Evolutionary conservation across 768 basidiomycete species (phyloP), one percentile per base, ranked within the genome.

Genomic region (Russula ochroleuca): DNA sequence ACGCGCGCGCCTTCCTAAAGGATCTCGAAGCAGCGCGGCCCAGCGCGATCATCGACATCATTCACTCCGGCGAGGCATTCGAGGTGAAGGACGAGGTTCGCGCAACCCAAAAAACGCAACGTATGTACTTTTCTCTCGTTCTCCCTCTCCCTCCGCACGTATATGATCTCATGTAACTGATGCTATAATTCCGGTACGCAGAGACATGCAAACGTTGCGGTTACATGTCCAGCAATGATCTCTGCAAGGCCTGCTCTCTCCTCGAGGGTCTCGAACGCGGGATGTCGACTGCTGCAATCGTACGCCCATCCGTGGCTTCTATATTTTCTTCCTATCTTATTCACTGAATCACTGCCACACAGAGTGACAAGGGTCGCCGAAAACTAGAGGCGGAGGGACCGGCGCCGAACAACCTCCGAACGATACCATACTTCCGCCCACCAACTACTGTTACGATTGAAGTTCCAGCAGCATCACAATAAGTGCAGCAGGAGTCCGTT

Each of bases 21-120:
- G 93, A 97, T 67, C 80, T 98, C 15, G 97, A 99, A 77, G 92
- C 89, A 0, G 88, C 94, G 23, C 82, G 97, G 14, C 95, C 97
- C 0, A 93, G 90, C 70, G 92, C 92, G 0, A 97, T 99, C 68
- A 92, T 99, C 66, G 97, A 99, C 73, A 96, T 98, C 64, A 97
- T 98, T 33, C 93, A 97, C 73, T 94, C 91, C 0, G 95, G 95
- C 8, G 95, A 98, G 72, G 87, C 90, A 1, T 94, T 94, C 69
- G 91, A 93, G 72, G 78, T 95, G 23, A 85, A 83, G 67, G 88
- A 92, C 52, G 90, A 90, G 67, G 83, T 95, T n/a, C 91, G 87
- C 71, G 86, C 86, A 14, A 82, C 83, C 0, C 90, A 94, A 73
- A 93, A 93, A 72, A 74, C 80, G 33, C 91, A 94, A 74, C 91